Base-by-base conservation (phyloP, 1,139 yeast species). In the Pneumocystis oryctolagi region DNA sequence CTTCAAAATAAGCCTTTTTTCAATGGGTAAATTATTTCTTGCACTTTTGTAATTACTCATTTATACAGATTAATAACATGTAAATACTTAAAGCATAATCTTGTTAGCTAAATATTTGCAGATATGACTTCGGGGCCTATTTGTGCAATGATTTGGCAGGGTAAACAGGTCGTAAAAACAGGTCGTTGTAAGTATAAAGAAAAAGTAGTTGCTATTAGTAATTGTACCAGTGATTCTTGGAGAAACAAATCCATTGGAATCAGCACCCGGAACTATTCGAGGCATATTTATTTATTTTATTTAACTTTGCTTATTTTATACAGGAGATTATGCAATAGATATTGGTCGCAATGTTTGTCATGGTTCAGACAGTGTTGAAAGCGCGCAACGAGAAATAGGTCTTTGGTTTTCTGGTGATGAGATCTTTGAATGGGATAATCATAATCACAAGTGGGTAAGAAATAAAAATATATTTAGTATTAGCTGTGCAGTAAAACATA, bases 251-350 rank as follows among this genome's bases (percentile, higher is more conserved):
- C 99, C 99, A 76, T 83, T 87, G 77, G 84, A 82, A 73, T 87
- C 96, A 72, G 92, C 95, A 71, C 97, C 97, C 78, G 99, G 98
- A 78, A 92, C 99, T 80, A 92, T 94, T 84, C 89, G 99, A 83
- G 97, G 96, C 77, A 97, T 92, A 81, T 76, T 68, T 78, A 78
- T 70, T 72, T 76, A 55, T 3, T 64, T 25, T 25, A 25, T 28
- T 30, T 14, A 76, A 58, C 62, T 64, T 62, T 3, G 12, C 62
- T 25, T 25, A 30, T 12, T 34, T 8, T 47, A 47, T 12, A 14
- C 5, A 47, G 55, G 30, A 12, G 64, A 62, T 59, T 87, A 79
- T 70, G 95, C 92, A 74, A 77, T 86, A 73, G 98, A 94, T 80
- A 89, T 89, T 84, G 98, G 99, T 78, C 89, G 99, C 86, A 94